phyloP scores from a whole-genome alignment of 192 early-diverging fungal species.

The Podila epigama region DNA sequence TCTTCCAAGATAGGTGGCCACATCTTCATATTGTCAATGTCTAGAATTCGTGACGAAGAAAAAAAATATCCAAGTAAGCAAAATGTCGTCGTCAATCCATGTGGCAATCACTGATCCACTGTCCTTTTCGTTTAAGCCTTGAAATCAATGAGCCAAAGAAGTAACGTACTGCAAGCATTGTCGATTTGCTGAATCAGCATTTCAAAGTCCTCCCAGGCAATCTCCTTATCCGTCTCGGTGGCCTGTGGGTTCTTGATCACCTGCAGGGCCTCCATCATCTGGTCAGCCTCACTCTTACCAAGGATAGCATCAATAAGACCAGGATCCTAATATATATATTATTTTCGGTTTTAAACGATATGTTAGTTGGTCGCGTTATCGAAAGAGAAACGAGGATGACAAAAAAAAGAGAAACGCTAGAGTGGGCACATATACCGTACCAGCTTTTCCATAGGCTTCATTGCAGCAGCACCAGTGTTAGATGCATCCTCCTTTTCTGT shows the following conservation, averaged over 20 bases:
- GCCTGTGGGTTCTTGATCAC: constrained; percentile 66
- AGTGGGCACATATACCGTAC: too few species aligned
- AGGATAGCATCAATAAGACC: constrained; percentile 92
- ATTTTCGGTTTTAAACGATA: too few species aligned
- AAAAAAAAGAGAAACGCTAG: too few species aligned
- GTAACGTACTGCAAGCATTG: constrained; percentile 35
- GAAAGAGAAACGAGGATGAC: too few species aligned
- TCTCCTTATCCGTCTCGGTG: constrained; percentile 70
- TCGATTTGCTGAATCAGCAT: constrained; percentile 59
- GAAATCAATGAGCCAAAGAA: too few species aligned
- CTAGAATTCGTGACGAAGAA: constrained; percentile 31
- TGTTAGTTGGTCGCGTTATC: too few species aligned
- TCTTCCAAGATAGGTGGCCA: constrained; percentile 82
- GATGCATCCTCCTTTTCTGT: constrained; percentile 75
- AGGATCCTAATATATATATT: constrained; percentile 80
- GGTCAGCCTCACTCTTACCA: constrained; percentile 87
- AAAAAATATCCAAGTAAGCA: background rate
- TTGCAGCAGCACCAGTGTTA: constrained; percentile 24
- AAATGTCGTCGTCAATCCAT: background rate
- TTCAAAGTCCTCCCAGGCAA: constrained; percentile 94
- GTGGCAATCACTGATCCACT: too few species aligned
- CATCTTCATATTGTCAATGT: constrained; percentile 87
- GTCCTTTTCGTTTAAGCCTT: too few species aligned
- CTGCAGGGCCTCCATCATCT: constrained; percentile 87
- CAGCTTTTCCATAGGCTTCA: constrained; percentile 40